These are phyloP conservation scores for Juglanconis oblonga DNA, from an alignment of 2,329 filamentous ascomycete species.

Conservation along the genomic window DNA sequence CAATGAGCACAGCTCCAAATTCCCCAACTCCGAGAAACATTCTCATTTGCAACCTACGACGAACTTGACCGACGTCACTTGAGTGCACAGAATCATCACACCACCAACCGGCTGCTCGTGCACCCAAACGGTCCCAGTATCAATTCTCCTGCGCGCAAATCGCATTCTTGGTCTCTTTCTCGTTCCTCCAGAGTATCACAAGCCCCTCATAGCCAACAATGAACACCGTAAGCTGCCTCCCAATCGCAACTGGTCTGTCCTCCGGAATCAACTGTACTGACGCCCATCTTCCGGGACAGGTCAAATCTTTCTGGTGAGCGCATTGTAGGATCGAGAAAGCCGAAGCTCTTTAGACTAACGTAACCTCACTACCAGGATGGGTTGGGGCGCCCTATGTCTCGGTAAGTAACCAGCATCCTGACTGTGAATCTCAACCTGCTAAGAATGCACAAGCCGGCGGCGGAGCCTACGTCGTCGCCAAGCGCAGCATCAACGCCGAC, in stretches of 20 bases:
- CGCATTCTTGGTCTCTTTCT: neutral
- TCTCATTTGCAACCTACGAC: neutral
- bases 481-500: constrained; percentile 89
- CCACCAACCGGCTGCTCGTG: neutral
- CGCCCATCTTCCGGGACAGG: constrained; percentile 35
- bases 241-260: neutral
- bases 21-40: neutral
- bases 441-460: constrained; percentile 63
- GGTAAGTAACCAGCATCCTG: constrained; percentile 50
- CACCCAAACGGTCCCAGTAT: neutral
- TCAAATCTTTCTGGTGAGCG: constrained; percentile 62
- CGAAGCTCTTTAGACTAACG: constrained; percentile 12
- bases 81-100: neutral
- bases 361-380: constrained; percentile 59
- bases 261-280: constrained; percentile 5
- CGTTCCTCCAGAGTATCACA: neutral
- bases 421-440: neutral
- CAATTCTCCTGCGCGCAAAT: neutral
- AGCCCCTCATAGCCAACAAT: constrained; percentile 32
- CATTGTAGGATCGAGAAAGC: neutral
- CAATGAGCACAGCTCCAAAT: neutral
- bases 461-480: constrained; percentile 93
- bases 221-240: constrained; percentile 49
- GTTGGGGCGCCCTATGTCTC: constrained; percentile 85
- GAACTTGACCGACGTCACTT: neutral